These are phyloP conservation scores for Penicillium sp. DNA, from an alignment of 2,329 filamentous ascomycete species.

Conservation along the genomic window DNA sequence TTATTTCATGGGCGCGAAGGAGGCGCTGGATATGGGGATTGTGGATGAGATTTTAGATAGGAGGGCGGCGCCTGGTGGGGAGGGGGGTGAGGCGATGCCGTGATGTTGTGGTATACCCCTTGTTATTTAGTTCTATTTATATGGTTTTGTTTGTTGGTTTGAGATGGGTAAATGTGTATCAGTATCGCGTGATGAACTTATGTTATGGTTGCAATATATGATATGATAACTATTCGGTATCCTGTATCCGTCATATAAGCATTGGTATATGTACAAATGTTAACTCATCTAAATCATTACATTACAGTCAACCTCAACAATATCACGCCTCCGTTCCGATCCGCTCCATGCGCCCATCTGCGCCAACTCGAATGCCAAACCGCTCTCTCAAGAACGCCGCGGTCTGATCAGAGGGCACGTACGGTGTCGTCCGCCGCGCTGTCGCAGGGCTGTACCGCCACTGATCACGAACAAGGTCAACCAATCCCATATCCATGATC, in stretches of 20 bases:
- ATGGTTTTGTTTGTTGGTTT: no score
- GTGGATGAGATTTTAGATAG: constrained; percentile 72
- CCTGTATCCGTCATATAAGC: no score
- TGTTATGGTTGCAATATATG: no score
- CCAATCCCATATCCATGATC: constrained; percentile 32
- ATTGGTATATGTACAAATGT: no score
- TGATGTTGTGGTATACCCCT: no score
- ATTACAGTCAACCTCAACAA: no score
- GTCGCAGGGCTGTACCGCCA: constrained; percentile 27
- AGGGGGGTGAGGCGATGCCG: constrained; percentile 20
- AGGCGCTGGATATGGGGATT: constrained; percentile 82
- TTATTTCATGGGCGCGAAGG: constrained; percentile 80
- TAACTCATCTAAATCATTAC: no score
- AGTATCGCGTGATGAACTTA: no score
- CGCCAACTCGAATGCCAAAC: constrained; percentile 31
- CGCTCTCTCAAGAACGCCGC: constrained; percentile 31
- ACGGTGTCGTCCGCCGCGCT: constrained; percentile 18
- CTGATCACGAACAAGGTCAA: constrained; percentile 32
- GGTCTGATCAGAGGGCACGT: constrained; percentile 29
- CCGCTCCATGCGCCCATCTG: constrained; percentile 30
- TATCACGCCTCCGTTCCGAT: no score
- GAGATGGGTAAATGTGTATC: no score
- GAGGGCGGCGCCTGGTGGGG: constrained; percentile 18
- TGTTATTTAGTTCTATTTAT: no score
- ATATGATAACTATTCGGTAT: no score